phyloP scores from a whole-genome alignment of 768 basidiomycete species.

The Gelatoporia subvermispora region DNA sequence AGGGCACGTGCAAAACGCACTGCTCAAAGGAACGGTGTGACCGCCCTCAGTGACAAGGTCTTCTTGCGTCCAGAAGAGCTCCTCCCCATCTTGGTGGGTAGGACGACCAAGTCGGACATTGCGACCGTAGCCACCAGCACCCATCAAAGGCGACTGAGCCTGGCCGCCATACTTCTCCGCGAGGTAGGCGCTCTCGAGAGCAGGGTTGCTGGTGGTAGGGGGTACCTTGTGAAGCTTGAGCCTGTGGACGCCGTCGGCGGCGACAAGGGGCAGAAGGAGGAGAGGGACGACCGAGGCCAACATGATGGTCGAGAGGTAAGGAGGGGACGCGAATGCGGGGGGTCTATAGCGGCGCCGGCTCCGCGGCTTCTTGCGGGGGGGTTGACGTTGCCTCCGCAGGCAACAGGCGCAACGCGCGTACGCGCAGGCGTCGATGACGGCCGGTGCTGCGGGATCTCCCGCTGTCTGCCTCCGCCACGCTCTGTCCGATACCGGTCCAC shows the following conservation, averaged over 20 bases:
- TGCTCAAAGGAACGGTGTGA: constrained; percentile 84
- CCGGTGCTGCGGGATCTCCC: no score
- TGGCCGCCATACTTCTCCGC: constrained; percentile 89
- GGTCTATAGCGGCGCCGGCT: constrained; percentile 1
- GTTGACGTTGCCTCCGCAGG: constrained; percentile 9
- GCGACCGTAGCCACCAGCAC: constrained; percentile 71
- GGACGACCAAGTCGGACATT: constrained; percentile 40
- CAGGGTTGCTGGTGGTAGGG: constrained; percentile 52
- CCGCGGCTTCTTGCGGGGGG: constrained; percentile 7
- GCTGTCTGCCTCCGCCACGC: neutral
- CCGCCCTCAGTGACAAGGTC: constrained; percentile 58
- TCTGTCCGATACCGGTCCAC: no score
- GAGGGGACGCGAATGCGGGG: neutral
- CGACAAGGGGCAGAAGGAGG: constrained; percentile 42
- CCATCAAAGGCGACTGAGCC: constrained; percentile 59
- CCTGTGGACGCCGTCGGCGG: constrained; percentile 62
- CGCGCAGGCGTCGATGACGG: constrained; percentile 1
- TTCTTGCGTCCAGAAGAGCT: constrained; percentile 79
- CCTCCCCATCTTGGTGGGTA: constrained; percentile 41
- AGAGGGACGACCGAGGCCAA: constrained; percentile 39
- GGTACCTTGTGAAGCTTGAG: constrained; percentile 88
- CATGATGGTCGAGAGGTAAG: constrained; percentile 25
- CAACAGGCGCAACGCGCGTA: neutral
- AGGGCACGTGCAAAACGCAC: constrained; percentile 39
- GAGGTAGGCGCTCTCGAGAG: constrained; percentile 77